Evolutionary conservation across 371 early-diverging fungal species (phyloP).

Genomic region (Synchytrium microbalum): DNA sequence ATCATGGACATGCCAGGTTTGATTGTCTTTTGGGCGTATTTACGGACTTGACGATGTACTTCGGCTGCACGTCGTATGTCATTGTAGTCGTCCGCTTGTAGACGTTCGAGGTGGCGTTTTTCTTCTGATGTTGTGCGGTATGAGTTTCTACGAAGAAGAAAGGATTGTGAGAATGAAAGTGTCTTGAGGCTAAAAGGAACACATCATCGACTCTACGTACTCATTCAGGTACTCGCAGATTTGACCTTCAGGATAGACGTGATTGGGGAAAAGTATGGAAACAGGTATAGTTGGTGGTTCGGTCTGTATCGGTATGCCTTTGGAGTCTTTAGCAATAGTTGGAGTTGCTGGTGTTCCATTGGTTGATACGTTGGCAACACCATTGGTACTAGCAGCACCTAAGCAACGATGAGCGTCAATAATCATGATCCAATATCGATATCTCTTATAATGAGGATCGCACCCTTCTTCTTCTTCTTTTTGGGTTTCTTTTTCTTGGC

Average conservation of each 20-base stretch:
- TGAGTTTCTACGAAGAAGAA: constrained; percentile 24
- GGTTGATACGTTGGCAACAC: neutral
- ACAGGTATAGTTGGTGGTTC: constrained; percentile 42
- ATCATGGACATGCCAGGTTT: constrained; percentile 96
- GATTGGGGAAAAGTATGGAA: constrained; percentile 27
- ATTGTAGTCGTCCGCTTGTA: constrained; percentile 38
- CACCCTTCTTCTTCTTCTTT: constrained; percentile 22
- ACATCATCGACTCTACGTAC: constrained; percentile 13
- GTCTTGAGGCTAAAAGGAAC: neutral
- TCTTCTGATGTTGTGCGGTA: constrained; percentile 40
- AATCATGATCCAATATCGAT: neutral
- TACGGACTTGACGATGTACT: constrained; percentile 60
- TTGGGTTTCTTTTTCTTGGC: constrained; percentile 25
- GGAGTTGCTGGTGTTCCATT: neutral
- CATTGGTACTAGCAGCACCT: neutral
- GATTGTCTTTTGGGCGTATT: constrained; percentile 71
- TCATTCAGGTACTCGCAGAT: constrained; percentile 36
- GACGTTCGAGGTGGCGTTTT: constrained; percentile 32
- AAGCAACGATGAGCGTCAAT: constrained; percentile 2
- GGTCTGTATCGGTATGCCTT: constrained; percentile 24
- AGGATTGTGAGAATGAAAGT: constrained; percentile 2
- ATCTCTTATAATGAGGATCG: neutral
- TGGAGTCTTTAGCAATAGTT: neutral
- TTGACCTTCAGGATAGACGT: constrained; percentile 35
- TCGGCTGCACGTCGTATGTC: constrained; percentile 63